Evolutionary conservation across 139 green algal species (phyloP), one percentile per base, ranked within the genome.

Genomic region (Yamagishiella unicocca): DNA sequence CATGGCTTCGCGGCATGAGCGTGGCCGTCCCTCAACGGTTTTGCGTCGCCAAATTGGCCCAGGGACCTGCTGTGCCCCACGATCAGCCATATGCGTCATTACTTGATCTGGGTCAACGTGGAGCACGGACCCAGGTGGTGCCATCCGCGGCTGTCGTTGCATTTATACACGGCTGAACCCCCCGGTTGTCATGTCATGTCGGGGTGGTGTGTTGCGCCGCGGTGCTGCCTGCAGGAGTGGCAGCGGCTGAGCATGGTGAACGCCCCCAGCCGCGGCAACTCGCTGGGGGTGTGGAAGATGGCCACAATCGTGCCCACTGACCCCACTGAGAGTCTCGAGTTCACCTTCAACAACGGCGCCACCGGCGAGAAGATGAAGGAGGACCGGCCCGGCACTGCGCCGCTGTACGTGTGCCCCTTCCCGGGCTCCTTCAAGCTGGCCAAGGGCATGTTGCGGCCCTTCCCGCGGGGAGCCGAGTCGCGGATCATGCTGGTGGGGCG

Each of bases 361-460:
- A 31, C 46, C 31, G 82, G 82, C n/a, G 54, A 72, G 9, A 74
- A 88, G 35, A 35, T 82, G 10, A 87, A 90, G 80, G 89, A 92
- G 84, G 89, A 92, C 89, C 75, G 80, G 10, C 89, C 89, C 29
- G 81, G 80, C 45, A 54, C 2, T 25, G 46, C 54, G 31, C 75
- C 75, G 35, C 50, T 84, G 27, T 92, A 92, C 85, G 27, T 45
- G 19, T 87, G 67, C 74, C 89, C 40, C 53, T 76, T 68, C 81
- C 89, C 86, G 40, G 83, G 82, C 42, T 82, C 74, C 45, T 93
- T 85, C 90, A 93, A 93, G 85, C 86, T 93, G 61, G 37, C 45
- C n/a, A 85, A 77, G 38, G 90, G 90, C 42, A 62, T 62, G 71
- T 67, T 90, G 72, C 66, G 77, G 45, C 90, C 90, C 43, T 93